A percentile compares a stretch with the other conserved stretches of the same genome.
phyloP scores from a whole-genome alignment of 2,329 filamentous ascomycete genomes.

The Paracamarosporium sp. region DNA sequence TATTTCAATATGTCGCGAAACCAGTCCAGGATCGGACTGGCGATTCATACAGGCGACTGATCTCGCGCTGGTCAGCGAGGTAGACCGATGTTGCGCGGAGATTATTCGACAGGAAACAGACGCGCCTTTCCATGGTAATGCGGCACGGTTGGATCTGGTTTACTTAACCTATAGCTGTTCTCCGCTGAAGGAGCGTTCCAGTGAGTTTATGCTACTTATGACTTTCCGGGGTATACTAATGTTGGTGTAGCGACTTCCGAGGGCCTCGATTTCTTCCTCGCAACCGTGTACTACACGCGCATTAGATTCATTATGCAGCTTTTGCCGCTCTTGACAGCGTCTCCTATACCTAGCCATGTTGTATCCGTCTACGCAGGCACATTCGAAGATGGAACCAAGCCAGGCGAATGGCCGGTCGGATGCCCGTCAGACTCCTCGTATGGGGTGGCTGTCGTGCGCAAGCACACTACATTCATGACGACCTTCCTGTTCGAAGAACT shows the following conservation, averaged over 20 bases:
- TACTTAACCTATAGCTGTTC: slow-evolving; percentile 23
- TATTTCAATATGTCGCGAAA: slow-evolving; percentile 31
- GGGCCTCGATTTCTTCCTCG: slow-evolving; percentile 13
- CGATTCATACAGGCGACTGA: slow-evolving; percentile 41
- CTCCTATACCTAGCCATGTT: slow-evolving; percentile 27
- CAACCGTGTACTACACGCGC: slow-evolving; percentile 15
- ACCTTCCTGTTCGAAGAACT: slow-evolving; percentile 42
- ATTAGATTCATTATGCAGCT: slow-evolving; percentile 13
- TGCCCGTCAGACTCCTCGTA: slow-evolving; percentile 26
- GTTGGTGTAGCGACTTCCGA: slow-evolving; percentile 8
- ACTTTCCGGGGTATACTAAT: background rate
- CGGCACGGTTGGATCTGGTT: slow-evolving; percentile 42
- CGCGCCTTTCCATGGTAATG: slow-evolving; percentile 22
- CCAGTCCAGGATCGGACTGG: slow-evolving; percentile 40
- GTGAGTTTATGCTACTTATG: background rate
- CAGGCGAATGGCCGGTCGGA: slow-evolving; percentile 36
- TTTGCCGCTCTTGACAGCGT: slow-evolving; percentile 3
- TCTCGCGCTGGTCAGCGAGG: slow-evolving; percentile 41
- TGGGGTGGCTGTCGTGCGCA: slow-evolving; percentile 32
- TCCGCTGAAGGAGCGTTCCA: background rate
- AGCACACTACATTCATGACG: slow-evolving; percentile 39
- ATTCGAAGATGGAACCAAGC: slow-evolving; percentile 32
- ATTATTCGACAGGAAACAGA: slow-evolving; percentile 34
- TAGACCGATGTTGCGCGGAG: slow-evolving; percentile 39
- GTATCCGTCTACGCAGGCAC: slow-evolving; percentile 45